A percentile compares a stretch with the other conserved stretches of the same genome.
phyloP scores from a whole-genome alignment of 176 grass and related monocot genomes.

The Bonia amplexicaulis region DNA sequence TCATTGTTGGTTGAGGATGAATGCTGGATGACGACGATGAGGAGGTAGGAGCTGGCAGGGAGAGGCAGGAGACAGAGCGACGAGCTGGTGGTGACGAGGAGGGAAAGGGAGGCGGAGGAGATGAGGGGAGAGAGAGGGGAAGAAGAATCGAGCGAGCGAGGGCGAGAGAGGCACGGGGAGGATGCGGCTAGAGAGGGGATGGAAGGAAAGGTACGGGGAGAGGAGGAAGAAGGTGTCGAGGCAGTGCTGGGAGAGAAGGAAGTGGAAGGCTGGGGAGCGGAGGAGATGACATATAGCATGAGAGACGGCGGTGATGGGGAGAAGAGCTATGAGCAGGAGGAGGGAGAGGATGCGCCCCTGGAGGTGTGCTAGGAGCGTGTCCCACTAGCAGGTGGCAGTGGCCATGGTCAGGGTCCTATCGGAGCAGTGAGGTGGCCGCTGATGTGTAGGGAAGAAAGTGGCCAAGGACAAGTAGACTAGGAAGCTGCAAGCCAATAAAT shows the following conservation, averaged over 20 bases:
- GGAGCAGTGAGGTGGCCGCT: no score
- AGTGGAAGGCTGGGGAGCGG: slow-evolving; percentile 36
- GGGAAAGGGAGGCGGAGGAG: slow-evolving; percentile 20
- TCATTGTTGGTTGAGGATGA: neutral
- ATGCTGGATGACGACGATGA: slow-evolving; percentile 9
- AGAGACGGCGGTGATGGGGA: slow-evolving; percentile 35
- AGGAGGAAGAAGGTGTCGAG: slow-evolving; percentile 37
- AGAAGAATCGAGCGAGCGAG: neutral
- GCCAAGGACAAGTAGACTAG: no score
- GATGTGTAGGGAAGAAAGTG: no score
- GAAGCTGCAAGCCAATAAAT: no score
- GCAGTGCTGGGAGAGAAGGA: slow-evolving; percentile 35
- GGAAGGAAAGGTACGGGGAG: no score
- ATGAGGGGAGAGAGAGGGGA: slow-evolving; percentile 19
- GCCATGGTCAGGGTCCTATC: neutral
- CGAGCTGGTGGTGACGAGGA: neutral
- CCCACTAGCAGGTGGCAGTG: slow-evolving; percentile 22
- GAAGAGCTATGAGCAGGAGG: slow-evolving; percentile 39
- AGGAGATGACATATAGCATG: slow-evolving; percentile 22
- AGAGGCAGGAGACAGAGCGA: slow-evolving; percentile 7
- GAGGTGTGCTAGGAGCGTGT: slow-evolving; percentile 30
- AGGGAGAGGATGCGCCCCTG: slow-evolving; percentile 44
- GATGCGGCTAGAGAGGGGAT: no score
- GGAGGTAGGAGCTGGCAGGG: slow-evolving; percentile 32
- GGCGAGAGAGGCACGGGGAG: neutral